Conservation (phyloP, 495 filamentous ascomycete genomes). For the Schizothecium vesticola region DNA sequence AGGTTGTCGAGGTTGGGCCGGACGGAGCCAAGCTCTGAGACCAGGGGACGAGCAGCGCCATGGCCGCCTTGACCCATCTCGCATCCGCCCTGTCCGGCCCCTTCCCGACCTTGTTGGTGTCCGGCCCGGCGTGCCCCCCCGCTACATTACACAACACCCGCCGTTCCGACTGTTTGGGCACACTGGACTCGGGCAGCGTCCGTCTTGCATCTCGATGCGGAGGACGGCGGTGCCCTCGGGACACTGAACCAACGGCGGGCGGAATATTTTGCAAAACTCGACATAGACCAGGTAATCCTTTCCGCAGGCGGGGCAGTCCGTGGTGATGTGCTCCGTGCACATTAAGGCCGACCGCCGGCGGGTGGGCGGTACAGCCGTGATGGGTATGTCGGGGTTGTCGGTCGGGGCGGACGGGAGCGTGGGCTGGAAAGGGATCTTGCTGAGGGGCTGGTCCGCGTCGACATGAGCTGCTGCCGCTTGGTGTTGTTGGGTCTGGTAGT, state of each 20-base stretch:
- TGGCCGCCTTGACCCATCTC: background rate
- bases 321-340: slow-evolving; percentile 46
- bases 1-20: slow-evolving; percentile 70
- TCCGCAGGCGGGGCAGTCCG: slow-evolving; percentile 47
- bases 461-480: background rate
- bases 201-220: slow-evolving; percentile 41
- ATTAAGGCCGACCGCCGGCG: slow-evolving; percentile 34
- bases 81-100: background rate
- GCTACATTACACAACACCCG: slow-evolving; percentile 42
- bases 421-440: background rate
- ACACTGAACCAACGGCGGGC: slow-evolving; percentile 39
- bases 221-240: slow-evolving; percentile 32
- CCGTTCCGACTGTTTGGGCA: slow-evolving; percentile 46
- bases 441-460: background rate
- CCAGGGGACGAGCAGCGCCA: background rate
- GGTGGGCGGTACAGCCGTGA: background rate
- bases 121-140: background rate
- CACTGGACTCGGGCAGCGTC: slow-evolving; percentile 43
- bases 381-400: background rate
- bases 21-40: slow-evolving; percentile 54
- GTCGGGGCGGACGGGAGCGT: background rate
- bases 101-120: slow-evolving; percentile 5
- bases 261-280: slow-evolving; percentile 43
- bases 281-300: slow-evolving; percentile 47
- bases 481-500: background rate